Base-by-base conservation (phyloP, 1,284 basidiomycete species). In the Hemileia vastatrix region DNA sequence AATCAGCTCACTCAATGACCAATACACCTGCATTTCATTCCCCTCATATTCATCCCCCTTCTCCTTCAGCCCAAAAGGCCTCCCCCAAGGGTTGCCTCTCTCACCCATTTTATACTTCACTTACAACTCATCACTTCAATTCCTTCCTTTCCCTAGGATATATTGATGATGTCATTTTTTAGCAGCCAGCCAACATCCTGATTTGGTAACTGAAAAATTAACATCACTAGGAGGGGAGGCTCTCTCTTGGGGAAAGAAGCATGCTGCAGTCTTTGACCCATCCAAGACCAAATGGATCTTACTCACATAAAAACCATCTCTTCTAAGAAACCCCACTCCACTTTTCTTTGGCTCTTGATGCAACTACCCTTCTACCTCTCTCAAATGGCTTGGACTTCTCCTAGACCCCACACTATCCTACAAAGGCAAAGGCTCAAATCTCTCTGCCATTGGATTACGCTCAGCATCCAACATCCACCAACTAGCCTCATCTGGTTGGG, bases 61-160 rank as follows among this genome's bases (percentile, higher is more conserved):
- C 9, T 44, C 53, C 49, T 27, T 23, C 8, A 24, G 51, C 4
- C 32, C 32, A 2, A 21, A 55, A 15, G 53, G 53, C 3, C 44
- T 62, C 2, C 53, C 45, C 15, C 59, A 55, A 59, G 57, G 57
- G 2, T 58, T 47, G 3, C 47, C 57, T 3, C 48, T 59, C 2
- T 59, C 33, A 11, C 43, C 55, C 1, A 62, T 32, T 1, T 47
- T 62, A 6, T 62, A 62, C 44, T 47, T 62, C 21, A 44, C 53
- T 9, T 52, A 59, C 32, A 59, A 52, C 32, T 59, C 57, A 2
- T 6, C 4, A 3, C 9, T 57, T 2, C 19, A 48, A 6, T 21
- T 48, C 21, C n/a, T n/a, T n/a, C n/a, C 50, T 59, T 4, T 59
- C 48, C 2, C 27, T 59, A 8, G 48, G 48, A 4, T 59, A 36